phyloP scores from a whole-genome alignment of 208 protist genomes.

The Naegleria fowleri region DNA sequence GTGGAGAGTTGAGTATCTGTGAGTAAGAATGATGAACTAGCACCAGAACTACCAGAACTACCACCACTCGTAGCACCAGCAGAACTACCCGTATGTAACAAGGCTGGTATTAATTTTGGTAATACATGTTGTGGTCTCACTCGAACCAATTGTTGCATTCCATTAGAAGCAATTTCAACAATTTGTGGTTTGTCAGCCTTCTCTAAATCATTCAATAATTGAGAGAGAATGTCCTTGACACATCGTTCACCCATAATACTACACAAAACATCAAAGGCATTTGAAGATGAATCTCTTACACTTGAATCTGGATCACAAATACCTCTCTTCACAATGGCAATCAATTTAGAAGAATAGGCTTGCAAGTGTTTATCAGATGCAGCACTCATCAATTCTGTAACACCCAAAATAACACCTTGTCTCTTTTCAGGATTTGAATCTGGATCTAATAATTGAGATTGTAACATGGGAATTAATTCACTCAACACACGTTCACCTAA shows the following conservation, averaged over 20 bases:
- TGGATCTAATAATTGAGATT: not conserved
- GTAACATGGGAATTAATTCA: not conserved
- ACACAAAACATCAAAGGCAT: conserved; percentile 14
- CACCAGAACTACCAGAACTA: not conserved
- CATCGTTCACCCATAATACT: not conserved
- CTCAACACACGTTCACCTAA: not conserved
- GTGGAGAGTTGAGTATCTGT: not conserved
- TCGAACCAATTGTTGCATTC: conserved; percentile 4
- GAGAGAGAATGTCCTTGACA: not conserved
- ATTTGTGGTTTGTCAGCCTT: not conserved
- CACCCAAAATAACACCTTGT: not conserved
- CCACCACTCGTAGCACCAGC: not conserved
- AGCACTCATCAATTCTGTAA: conserved; percentile 17
- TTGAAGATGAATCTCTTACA: not conserved
- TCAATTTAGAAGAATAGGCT: not conserved
- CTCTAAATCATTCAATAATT: conserved; percentile 9
- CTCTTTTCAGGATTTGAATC: not conserved
- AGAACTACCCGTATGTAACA: not conserved
- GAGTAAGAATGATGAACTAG: not conserved
- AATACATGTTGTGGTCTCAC: conserved; percentile 1
- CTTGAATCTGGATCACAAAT: not conserved
- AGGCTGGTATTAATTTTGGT: conserved; percentile 8
- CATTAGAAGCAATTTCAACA: not conserved
- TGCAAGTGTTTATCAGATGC: not conserved
- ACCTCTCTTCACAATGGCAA: not conserved